Evolutionary conservation across 129 eudicot species (phyloP).

Genomic region (Flaveria robusta): DNA sequence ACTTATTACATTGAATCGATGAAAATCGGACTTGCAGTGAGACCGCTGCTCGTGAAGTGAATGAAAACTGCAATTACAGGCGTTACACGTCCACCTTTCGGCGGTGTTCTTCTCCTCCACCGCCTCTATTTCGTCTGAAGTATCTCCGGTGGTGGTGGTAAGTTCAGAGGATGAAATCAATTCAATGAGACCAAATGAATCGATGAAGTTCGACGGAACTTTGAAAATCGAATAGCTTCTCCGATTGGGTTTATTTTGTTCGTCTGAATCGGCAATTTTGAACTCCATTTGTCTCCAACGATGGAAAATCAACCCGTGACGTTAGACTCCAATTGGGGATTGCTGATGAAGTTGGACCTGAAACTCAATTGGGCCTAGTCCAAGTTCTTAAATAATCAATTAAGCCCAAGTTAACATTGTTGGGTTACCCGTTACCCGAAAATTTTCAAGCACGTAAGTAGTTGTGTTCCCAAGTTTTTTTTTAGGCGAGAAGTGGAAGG

Average conservation of each 20-base stretch:
- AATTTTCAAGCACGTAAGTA: no score
- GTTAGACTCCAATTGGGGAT: no score
- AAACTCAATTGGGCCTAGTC: no score
- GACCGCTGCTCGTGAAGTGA: slow-evolving; percentile 68
- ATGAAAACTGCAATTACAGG: slow-evolving; percentile 61
- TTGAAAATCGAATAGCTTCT: slow-evolving; percentile 62
- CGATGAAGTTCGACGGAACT: slow-evolving; percentile 45
- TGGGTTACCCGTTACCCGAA: no score
- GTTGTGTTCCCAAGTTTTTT: no score
- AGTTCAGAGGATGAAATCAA: slow-evolving; percentile 30
- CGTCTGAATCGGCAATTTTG: no score
- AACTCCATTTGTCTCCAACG: slow-evolving; percentile 19
- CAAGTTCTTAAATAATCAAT: no score
- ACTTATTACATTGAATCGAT: slow-evolving; percentile 65
- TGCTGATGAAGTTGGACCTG: no score
- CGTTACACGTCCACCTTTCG: slow-evolving; percentile 63
- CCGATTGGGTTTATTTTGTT: slow-evolving; percentile 30
- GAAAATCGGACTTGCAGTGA: slow-evolving; percentile 81
- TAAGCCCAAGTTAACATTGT: no score
- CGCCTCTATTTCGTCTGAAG: not conserved
- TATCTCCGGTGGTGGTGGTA: slow-evolving; percentile 15
- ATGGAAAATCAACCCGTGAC: slow-evolving; percentile 1
- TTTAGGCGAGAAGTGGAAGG: no score
- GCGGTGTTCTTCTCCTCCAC: slow-evolving; percentile 7
- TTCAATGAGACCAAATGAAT: slow-evolving; percentile 52